These are phyloP conservation scores for Vanderwaltozyma polyspora DNA, from an alignment of 805 yeast genomes.

Conservation along the genomic window DNA sequence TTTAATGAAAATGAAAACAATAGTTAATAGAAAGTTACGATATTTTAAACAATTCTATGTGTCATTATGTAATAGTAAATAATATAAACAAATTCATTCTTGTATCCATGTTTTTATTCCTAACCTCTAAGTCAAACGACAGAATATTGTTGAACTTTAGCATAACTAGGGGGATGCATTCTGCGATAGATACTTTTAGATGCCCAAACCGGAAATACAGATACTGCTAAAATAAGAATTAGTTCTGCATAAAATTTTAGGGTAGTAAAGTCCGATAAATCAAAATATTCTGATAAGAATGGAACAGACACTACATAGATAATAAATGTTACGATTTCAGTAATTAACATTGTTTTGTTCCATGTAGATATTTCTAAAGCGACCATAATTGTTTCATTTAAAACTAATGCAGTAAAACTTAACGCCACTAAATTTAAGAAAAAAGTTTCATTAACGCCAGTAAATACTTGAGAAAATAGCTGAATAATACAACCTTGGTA, in stretches of 20 bases:
- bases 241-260: conserved; percentile 60
- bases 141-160: conserved; percentile 73
- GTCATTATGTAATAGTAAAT: neutral
- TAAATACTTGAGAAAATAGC: conserved; percentile 64
- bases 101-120: too few species aligned
- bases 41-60: too few species aligned
- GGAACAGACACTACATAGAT: conserved; percentile 71
- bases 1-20: neutral
- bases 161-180: conserved; percentile 88
- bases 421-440: conserved; percentile 77
- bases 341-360: conserved; percentile 64
- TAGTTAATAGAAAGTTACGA: neutral
- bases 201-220: conserved; percentile 84
- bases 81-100: neutral
- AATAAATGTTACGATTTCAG: conserved; percentile 59
- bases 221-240: conserved; percentile 48
- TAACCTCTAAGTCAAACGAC: conserved; percentile 29
- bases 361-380: conserved; percentile 88
- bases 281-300: conserved; percentile 73
- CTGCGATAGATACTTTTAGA: conserved; percentile 63
- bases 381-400: conserved; percentile 89
- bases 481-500: conserved; percentile 87
- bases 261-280: conserved; percentile 48
- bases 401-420: conserved; percentile 65
- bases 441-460: conserved; percentile 43